A percentile compares a stretch with the other conserved stretches of the same genome.
These are phyloP conservation scores for Ascochyta fabae DNA, from an alignment of 2,329 filamentous ascomycete species.

Conservation along the genomic window DNA sequence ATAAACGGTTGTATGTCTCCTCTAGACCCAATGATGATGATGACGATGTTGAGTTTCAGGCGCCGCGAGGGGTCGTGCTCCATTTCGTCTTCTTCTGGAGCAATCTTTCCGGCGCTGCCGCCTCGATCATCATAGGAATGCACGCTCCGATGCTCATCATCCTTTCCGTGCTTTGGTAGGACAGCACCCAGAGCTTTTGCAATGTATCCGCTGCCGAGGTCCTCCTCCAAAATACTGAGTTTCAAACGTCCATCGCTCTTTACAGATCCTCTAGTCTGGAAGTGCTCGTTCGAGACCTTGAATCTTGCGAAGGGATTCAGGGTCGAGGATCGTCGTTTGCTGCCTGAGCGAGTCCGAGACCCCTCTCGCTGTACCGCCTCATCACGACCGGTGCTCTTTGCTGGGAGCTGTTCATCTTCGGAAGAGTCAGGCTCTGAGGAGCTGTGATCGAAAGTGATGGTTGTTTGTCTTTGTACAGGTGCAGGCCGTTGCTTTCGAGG, in stretches of 20 bases:
- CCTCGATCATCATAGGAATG: slow-evolving; percentile 19
- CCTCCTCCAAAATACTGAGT: slow-evolving; percentile 72
- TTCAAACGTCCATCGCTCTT: slow-evolving; percentile 73
- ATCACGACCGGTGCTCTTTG: slow-evolving; percentile 26
- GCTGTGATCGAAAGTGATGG: slow-evolving; percentile 40
- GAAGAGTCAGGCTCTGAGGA: slow-evolving; percentile 25
- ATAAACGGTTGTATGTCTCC: slow-evolving; percentile 84
- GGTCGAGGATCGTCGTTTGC: slow-evolving; percentile 14
- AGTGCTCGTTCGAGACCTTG: slow-evolving; percentile 68
- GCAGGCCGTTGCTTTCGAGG: slow-evolving; percentile 19
- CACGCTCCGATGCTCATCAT: slow-evolving; percentile 43
- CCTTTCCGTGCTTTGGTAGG: slow-evolving; percentile 62
- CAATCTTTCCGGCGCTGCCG: slow-evolving; percentile 29
- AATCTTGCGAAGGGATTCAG: slow-evolving; percentile 59
- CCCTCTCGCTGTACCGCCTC: slow-evolving; percentile 14
- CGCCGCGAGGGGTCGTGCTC: slow-evolving; percentile 38
- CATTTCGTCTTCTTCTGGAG: slow-evolving; percentile 44
- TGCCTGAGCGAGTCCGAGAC: slow-evolving; percentile 2
- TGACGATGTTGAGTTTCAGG: slow-evolving; percentile 75
- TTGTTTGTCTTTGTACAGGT: slow-evolving; percentile 28
- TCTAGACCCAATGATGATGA: slow-evolving; percentile 82
- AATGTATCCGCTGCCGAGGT: slow-evolving; percentile 71
- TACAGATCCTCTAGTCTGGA: slow-evolving; percentile 68
- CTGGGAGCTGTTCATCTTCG: slow-evolving; percentile 30
- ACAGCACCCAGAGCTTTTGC: slow-evolving; percentile 74